Evolutionary conservation across 306 rosid genomes (phyloP).

Genomic region (Quercus aquifolioides): DNA sequence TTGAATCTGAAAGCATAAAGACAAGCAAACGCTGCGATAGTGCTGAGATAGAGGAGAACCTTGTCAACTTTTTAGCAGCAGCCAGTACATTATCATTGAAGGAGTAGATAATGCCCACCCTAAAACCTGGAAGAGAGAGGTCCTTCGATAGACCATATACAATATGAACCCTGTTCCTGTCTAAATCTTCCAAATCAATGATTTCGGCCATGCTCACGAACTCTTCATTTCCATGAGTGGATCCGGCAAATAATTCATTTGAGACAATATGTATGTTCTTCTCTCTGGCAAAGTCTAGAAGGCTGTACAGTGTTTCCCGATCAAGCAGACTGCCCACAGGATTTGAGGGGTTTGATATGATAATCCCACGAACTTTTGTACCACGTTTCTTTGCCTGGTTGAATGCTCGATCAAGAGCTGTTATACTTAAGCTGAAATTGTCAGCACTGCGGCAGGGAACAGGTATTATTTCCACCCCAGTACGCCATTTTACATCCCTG

Average conservation of each 20-base stretch:
- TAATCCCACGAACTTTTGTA: conserved; percentile 72
- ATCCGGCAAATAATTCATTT: conserved; percentile 64
- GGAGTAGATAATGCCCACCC: conserved; percentile 75
- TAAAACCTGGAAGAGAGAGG: conserved; percentile 72
- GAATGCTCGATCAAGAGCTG: conserved; percentile 73
- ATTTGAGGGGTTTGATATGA: conserved; percentile 75
- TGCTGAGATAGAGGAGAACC: conserved; percentile 67
- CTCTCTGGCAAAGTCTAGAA: conserved; percentile 88
- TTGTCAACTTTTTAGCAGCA: conserved; percentile 63
- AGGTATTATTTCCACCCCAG: conserved; percentile 70
- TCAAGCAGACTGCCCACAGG: conserved; percentile 66
- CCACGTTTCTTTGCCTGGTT: conserved; percentile 88
- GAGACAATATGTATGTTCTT: conserved; percentile 89
- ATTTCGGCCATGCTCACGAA: conserved; percentile 86
- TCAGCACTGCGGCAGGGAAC: conserved; percentile 86
- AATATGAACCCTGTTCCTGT: conserved; percentile 76
- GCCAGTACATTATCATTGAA: conserved; percentile 56
- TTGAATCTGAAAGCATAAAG: conserved; percentile 75
- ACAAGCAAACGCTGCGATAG: conserved; percentile 69
- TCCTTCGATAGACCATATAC: conserved; percentile 74
- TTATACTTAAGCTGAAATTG: conserved; percentile 53
- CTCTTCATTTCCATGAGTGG: conserved; percentile 47
- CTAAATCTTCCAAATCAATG: conserved; percentile 56
- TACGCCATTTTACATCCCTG: conserved; percentile 69
- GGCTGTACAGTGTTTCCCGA: conserved; percentile 56